Conservation (phyloP, 495 filamentous ascomycete species). For the Hypoxylon trugodes region DNA sequence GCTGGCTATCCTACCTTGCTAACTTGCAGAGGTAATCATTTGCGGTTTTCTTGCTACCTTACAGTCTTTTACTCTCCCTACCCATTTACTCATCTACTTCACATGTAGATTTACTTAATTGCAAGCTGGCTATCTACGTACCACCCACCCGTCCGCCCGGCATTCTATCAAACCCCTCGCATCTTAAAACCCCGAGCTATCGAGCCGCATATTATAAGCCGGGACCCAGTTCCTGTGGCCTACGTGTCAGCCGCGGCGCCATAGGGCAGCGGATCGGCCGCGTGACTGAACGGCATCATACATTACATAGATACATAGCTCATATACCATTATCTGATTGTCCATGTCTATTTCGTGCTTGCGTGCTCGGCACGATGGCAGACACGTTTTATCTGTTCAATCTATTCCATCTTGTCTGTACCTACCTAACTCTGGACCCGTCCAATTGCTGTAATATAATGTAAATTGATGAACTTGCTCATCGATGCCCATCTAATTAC, state of each 20-base stretch:
- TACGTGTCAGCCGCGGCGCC: constrained; percentile 40
- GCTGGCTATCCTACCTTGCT: too few relatives aligned
- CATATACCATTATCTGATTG: neutral
- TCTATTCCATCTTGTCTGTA: neutral
- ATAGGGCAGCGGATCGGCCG: constrained; percentile 18
- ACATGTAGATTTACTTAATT: too few relatives aligned
- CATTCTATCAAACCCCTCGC: too few relatives aligned
- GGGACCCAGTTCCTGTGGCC: constrained; percentile 20
- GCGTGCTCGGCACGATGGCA: constrained; percentile 7
- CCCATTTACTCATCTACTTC: too few relatives aligned
- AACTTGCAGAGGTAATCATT: too few relatives aligned
- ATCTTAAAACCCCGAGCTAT: constrained; percentile 15
- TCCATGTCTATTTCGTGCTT: neutral
- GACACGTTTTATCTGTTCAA: constrained; percentile 31
- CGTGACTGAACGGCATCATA: constrained; percentile 17
- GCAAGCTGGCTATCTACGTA: too few relatives aligned
- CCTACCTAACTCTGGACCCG: too few relatives aligned
- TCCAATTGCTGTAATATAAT: too few relatives aligned
- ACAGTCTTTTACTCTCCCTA: too few relatives aligned
- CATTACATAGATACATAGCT: constrained; percentile 1
- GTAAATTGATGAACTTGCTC: too few relatives aligned
- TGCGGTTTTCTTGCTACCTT: too few relatives aligned
- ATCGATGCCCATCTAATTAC: too few relatives aligned
- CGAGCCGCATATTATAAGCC: constrained; percentile 20
- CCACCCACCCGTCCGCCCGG: neutral